Conservation (phyloP, 78 protist genomes). For the Monocercomonoides exilis region DNA sequence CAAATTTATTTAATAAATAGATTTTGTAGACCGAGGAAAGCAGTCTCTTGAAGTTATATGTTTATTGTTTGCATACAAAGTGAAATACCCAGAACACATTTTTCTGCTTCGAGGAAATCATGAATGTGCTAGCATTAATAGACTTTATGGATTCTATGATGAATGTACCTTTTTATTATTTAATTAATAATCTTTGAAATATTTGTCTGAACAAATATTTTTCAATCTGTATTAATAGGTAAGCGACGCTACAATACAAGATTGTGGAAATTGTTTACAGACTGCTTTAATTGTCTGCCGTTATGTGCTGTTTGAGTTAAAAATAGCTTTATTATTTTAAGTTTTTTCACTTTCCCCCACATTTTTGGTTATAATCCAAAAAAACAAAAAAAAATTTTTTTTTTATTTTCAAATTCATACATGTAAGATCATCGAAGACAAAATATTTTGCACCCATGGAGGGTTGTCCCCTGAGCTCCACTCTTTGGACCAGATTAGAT, state of each 20-base stretch:
- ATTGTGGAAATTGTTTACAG: constrained; percentile 17
- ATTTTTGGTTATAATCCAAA: too few species aligned
- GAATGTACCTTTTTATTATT: constrained; percentile 58
- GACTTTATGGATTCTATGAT: constrained; percentile 16
- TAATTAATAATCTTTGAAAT: background rate
- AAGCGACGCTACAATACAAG: constrained; percentile 1
- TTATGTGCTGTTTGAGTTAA: constrained; percentile 74
- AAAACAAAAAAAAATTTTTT: background rate
- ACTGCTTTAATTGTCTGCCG: constrained; percentile 11
- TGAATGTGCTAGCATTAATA: constrained; percentile 8
- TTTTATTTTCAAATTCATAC: constrained; percentile 39
- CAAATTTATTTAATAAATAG: background rate
- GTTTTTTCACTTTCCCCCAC: too few species aligned
- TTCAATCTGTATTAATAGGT: background rate
- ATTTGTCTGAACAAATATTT: too few species aligned
- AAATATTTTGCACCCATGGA: constrained; percentile 97
- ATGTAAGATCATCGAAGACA: constrained; percentile 93
- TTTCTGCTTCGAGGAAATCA: constrained; percentile 96
- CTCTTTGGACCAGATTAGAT: constrained; percentile 69
- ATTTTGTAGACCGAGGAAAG: constrained; percentile 87
- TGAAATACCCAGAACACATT: constrained; percentile 97
- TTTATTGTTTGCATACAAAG: constrained; percentile 96
- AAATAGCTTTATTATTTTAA: too few species aligned
- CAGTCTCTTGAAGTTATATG: constrained; percentile 94
- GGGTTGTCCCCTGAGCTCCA: constrained; percentile 95